Evolutionary conservation across 1,284 basidiomycete genomes (phyloP), one percentile per base, ranked within the genome.

Genomic region (Ganoderma meredithae): DNA sequence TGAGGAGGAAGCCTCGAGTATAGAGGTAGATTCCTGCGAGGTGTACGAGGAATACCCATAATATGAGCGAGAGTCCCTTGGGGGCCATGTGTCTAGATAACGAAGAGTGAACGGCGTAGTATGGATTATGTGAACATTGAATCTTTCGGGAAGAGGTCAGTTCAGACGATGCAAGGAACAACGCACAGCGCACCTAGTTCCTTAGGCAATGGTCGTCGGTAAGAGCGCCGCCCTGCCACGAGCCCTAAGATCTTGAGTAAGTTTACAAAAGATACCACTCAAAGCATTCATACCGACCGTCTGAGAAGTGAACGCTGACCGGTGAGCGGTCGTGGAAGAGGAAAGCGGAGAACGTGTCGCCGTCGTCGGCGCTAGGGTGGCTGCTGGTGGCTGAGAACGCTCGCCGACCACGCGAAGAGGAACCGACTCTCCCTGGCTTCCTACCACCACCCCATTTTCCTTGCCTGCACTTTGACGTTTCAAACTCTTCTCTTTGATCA

Each of bases 1-100:
- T 93, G 64, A 98, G 85, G 36, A 98, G 88, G 79, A 98, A 98
- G 7, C 96, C 96, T 60, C 90, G 86, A 0, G 93, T 94, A 81
- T 97, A 98, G 64, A 97, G 87, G 74, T 91, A 91, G 60, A 93
- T 86, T 39, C 88, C 91, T 36, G 85, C 82, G 53, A 88, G 75
- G 72, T 93, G 91, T 33, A 87, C 74, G 62, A 88, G 79, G 75
- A 88, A 83, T 52, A 94, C 83, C 83, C 87, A 86, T 53, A 90
- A 74, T 8, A 93, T 75, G 55, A 93, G 73, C 33, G 73, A 65
- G 36, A 74, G 58, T 1, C 77, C 75, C 49, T 70, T 74, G 22
- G 65, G 39, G 59, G 70, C 60, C 70, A 73, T 64, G 65, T 72
- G 27, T 39, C n/a, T 61, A 41, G 36, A 80, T 40, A 80, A 74